Evolutionary conservation across 1,139 yeast genomes (phyloP).

Genomic region (Protomyces gravidus): DNA sequence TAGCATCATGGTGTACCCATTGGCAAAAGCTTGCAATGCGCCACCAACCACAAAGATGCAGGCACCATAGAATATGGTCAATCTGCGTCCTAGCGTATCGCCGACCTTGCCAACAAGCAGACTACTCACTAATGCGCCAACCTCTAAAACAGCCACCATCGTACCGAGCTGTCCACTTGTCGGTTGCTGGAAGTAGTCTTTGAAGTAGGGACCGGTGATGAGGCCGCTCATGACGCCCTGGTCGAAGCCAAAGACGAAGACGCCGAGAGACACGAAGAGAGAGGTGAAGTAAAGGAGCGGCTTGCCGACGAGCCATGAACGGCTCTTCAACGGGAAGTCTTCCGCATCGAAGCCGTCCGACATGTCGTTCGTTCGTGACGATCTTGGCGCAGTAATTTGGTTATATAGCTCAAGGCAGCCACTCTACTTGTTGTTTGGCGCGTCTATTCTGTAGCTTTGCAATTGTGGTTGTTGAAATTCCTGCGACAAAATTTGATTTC

Average conservation of each 20-base stretch:
- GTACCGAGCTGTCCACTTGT: slow-evolving; percentile 65
- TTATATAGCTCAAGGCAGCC: too few species aligned
- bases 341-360: not conserved
- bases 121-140: slow-evolving; percentile 55
- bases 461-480: not conserved
- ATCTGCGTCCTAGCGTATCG: slow-evolving; percentile 73
- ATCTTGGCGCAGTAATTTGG: too few species aligned
- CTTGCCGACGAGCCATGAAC: slow-evolving; percentile 38
- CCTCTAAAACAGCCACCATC: slow-evolving; percentile 74
- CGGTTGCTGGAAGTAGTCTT: slow-evolving; percentile 68
- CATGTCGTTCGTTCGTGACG: too few species aligned
- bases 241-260: slow-evolving; percentile 75
- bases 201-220: slow-evolving; percentile 63
- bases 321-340: not conserved
- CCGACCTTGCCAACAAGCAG: slow-evolving; percentile 71
- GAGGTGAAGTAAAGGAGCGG: slow-evolving; percentile 62
- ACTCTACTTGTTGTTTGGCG: too few species aligned
- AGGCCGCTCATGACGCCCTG: slow-evolving; percentile 90
- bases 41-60: slow-evolving; percentile 79
- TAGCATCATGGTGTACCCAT: slow-evolving; percentile 52
- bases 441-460: too few species aligned
- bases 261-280: slow-evolving; percentile 76
- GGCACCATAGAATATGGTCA: slow-evolving; percentile 78
- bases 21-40: slow-evolving; percentile 59
- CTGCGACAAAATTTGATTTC: too few species aligned